Evolutionary conservation across 2,329 filamentous ascomycete species (phyloP).

Genomic region (Kalaharituber pfeilii): DNA sequence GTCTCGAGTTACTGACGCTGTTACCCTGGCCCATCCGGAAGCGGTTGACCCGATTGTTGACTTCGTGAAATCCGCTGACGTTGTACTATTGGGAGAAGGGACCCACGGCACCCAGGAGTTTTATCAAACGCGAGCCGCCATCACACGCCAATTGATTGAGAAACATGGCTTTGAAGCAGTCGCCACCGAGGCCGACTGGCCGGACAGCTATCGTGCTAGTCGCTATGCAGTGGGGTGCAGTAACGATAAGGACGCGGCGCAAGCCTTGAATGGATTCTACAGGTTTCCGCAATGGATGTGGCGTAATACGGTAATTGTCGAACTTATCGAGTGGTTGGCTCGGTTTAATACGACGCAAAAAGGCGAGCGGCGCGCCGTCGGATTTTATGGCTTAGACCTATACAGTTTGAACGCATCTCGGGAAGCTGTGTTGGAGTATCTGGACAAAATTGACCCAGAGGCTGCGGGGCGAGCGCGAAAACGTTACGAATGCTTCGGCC

Average conservation of each 20-base stretch:
- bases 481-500: slow-evolving; percentile 32
- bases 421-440: slow-evolving; percentile 33
- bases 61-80: not conserved
- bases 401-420: slow-evolving; percentile 35
- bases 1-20: too few relatives aligned
- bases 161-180: not conserved
- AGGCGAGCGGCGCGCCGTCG: not conserved
- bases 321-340: not conserved
- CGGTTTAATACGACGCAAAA: too few relatives aligned
- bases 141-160: not conserved
- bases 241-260: not conserved
- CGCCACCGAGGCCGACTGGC: not conserved
- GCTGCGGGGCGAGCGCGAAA: slow-evolving; percentile 31
- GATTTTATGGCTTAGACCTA: slow-evolving; percentile 36
- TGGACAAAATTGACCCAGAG: slow-evolving; percentile 31
- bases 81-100: not conserved
- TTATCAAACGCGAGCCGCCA: not conserved
- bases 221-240: not conserved
- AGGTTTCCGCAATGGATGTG: not conserved
- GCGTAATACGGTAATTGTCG: not conserved
- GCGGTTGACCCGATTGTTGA: not conserved
- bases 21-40: not conserved
- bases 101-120: not conserved
- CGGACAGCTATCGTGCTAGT: not conserved
- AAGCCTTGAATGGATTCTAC: slow-evolving; percentile 24